Evolutionary conservation across 306 rosid genomes (phyloP), one percentile per base, ranked within the genome.

Genomic region (Adenanthera pavonina): DNA sequence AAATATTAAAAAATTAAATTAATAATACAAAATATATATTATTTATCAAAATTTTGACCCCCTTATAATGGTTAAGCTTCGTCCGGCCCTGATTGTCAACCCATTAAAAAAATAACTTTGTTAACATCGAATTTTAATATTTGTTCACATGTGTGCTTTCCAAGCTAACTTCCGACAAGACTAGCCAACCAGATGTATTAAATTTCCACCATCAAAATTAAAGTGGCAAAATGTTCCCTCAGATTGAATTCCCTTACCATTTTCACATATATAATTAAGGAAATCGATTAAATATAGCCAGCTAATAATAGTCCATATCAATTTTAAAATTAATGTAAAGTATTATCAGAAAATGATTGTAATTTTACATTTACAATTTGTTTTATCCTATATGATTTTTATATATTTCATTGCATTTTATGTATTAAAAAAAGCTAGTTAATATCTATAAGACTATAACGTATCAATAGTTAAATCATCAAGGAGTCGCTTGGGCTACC

Each of bases 111-210:
- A 9, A 4, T 11, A 83, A 80, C 46, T 20, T 25, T 57, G 64
- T 10, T 59, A 1, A 9, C 17, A 60, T 30, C 38, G 12, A 60
- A 33, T 61, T 25, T 61, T 33, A 61, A 61, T 61, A 61, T 4
- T 60, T 61, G 67, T 35, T 51, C 20, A 41, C 87, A 74, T 87
- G 82, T 72, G 6, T 65, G 17, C 61, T 65, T 72, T 64, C 69
- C 72, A 16, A 56, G 73, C 77, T 47, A 81, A 54, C 74, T 16
- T 51, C 53, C 84, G 85, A 85, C 88, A 81, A 75, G 71, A 77
- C 82, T 81, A 79, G 74, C 90, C 44, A 77, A 80, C 72, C 69
- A 74, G 8, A 61, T 65, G 64, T 56, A 84, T 85, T 78, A 71
- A 84, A 87, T 80, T 82, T 77, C 82, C 54, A 80, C 81, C 78